Conservation (phyloP, 345 rosid species). For the Anacardium occidentale region DNA sequence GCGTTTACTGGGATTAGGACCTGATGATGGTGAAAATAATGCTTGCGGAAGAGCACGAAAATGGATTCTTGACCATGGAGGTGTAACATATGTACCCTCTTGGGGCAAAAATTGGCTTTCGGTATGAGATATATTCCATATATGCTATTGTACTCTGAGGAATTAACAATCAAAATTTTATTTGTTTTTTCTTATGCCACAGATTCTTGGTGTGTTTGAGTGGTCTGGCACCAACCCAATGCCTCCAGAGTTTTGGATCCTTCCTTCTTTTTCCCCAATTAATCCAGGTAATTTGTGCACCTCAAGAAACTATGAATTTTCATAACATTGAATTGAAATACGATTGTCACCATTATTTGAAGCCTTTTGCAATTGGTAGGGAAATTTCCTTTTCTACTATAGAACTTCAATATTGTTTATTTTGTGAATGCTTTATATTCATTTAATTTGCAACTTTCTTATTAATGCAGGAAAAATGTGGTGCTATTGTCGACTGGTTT, state of each 20-base stretch:
- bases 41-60: slow-evolving; percentile 37
- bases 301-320: too few relatives aligned
- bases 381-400: not conserved
- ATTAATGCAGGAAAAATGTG: slow-evolving; percentile 37
- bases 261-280: slow-evolving; percentile 33
- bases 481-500: slow-evolving; percentile 40
- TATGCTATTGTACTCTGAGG: not conserved
- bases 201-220: slow-evolving; percentile 38
- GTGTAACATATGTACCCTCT: slow-evolving; percentile 41
- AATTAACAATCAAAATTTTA: not conserved
- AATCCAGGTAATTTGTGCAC: slow-evolving; percentile 28
- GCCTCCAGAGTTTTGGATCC: slow-evolving; percentile 42
- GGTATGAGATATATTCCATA: slow-evolving; percentile 16
- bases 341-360: too few relatives aligned
- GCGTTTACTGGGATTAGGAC: slow-evolving; percentile 46
- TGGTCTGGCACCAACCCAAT: slow-evolving; percentile 37
- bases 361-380: too few relatives aligned
- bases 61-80: slow-evolving; percentile 51
- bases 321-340: not conserved
- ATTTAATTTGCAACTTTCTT: not conserved
- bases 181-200: not conserved
- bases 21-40: slow-evolving; percentile 38
- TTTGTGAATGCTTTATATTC: not conserved
- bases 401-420: not conserved
- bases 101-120: slow-evolving; percentile 58